phyloP scores from a whole-genome alignment of 2,329 filamentous ascomycete species.

The Eutypa lata region DNA sequence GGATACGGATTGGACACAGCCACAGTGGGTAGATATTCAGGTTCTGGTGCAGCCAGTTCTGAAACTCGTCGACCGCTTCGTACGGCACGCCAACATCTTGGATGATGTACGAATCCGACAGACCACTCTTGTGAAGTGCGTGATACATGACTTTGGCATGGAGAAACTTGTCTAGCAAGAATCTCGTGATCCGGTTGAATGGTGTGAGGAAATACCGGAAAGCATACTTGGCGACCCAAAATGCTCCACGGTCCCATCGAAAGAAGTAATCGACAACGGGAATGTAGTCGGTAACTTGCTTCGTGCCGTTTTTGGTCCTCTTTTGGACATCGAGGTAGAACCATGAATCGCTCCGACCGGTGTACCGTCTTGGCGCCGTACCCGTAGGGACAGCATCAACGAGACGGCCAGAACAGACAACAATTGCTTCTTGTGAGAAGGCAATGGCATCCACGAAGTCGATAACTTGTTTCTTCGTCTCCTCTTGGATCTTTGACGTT shows the following conservation, averaged over 20 bases:
- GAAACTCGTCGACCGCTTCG: slow-evolving; percentile 39
- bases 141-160: slow-evolving; percentile 65
- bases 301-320: slow-evolving; percentile 21
- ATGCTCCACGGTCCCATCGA: slow-evolving; percentile 66
- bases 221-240: slow-evolving; percentile 63
- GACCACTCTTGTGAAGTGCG: slow-evolving; percentile 59
- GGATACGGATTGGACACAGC: slow-evolving; percentile 51
- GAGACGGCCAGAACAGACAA: slow-evolving; percentile 60
- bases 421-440: slow-evolving; percentile 51
- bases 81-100: slow-evolving; percentile 60
- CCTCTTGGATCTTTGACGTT: slow-evolving; percentile 42
- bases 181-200: slow-evolving; percentile 62
- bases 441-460: slow-evolving; percentile 71
- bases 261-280: slow-evolving; percentile 67
- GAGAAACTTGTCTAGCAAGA: slow-evolving; percentile 59
- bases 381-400: slow-evolving; percentile 42
- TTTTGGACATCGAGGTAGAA: slow-evolving; percentile 66
- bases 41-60: slow-evolving; percentile 43
- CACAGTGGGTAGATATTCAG: slow-evolving; percentile 52
- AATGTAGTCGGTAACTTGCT: slow-evolving; percentile 49
- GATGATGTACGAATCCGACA: slow-evolving; percentile 59
- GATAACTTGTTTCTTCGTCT: slow-evolving; percentile 34
- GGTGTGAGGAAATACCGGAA: slow-evolving; percentile 64
- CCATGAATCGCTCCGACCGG: slow-evolving; percentile 63
- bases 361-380: slow-evolving; percentile 44